phyloP scores from a whole-genome alignment of 306 rosid genomes.

The Medicago truncatula region DNA sequence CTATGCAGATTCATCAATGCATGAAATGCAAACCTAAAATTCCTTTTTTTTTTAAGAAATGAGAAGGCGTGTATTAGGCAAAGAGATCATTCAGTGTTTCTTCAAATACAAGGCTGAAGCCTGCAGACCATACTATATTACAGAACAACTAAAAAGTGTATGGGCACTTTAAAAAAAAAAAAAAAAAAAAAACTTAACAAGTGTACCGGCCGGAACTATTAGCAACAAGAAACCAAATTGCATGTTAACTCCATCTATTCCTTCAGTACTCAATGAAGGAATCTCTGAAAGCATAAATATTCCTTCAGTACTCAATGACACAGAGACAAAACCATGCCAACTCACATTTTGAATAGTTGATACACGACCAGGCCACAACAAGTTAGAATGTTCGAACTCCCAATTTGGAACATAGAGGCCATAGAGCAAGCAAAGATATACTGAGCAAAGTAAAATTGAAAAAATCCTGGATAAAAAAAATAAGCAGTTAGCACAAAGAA shows the following conservation, averaged over 20 bases:
- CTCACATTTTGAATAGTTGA: slow-evolving; percentile 62
- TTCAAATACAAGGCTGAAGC: slow-evolving; percentile 14
- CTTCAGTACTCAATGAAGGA: slow-evolving; percentile 28
- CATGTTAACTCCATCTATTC: slow-evolving; percentile 15
- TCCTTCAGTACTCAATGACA: slow-evolving; percentile 29
- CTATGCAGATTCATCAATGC: slow-evolving; percentile 24
- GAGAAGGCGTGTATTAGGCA: slow-evolving; percentile 10
- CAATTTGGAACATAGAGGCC: slow-evolving; percentile 73
- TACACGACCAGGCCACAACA: slow-evolving; percentile 41
- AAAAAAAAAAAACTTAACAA: too few relatives aligned
- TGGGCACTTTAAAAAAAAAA: too few relatives aligned
- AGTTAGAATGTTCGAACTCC: slow-evolving; percentile 46
- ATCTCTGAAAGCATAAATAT: background rate
- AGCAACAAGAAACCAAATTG: slow-evolving; percentile 21
- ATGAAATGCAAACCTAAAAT: slow-evolving; percentile 31
- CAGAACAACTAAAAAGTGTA: slow-evolving; percentile 25
- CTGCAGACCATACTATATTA: slow-evolving; percentile 13
- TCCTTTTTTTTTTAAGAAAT: background rate
- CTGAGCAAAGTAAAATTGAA: slow-evolving; percentile 61
- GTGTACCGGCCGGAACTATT: too few relatives aligned
- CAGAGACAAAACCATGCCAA: slow-evolving; percentile 39
- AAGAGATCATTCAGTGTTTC: slow-evolving; percentile 26
- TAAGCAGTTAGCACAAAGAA: slow-evolving; percentile 39
- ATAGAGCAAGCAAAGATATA: slow-evolving; percentile 65
- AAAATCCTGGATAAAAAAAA: slow-evolving; percentile 61